Evolutionary conservation across 352 stramenopile species (phyloP).

Genomic region (Elongisporangium undulatum): DNA sequence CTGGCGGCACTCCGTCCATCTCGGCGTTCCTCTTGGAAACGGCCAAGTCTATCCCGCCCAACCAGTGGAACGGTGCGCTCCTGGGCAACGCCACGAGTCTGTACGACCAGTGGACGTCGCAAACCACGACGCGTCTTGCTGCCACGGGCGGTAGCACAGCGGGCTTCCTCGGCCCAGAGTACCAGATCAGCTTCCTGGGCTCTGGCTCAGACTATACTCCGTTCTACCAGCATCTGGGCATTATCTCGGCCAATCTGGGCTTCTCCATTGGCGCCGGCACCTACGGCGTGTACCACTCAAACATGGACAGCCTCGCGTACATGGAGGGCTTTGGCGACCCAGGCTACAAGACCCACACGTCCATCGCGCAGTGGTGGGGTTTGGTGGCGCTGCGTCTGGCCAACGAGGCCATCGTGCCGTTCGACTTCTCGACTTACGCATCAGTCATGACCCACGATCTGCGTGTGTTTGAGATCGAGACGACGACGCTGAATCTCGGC

Average conservation of each 20-base stretch:
- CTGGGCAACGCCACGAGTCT: conserved; percentile 18
- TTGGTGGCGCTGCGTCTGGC: conserved; percentile 47
- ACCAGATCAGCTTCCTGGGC: conserved; percentile 41
- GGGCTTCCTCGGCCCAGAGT: conserved; percentile 29
- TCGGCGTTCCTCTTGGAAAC: conserved; percentile 48
- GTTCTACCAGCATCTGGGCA: conserved; percentile 78
- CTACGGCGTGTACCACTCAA: conserved; percentile 80
- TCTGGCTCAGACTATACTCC: conserved; percentile 62
- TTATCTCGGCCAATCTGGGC: conserved; percentile 65
- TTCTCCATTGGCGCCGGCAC: conserved; percentile 23
- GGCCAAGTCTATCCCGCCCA: conserved; percentile 46
- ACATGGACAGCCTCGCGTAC: conserved; percentile 81
- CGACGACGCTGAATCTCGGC: conserved; percentile 8
- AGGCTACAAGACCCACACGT: conserved; percentile 36
- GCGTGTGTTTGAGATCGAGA: conserved; percentile 6
- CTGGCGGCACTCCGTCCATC: conserved; percentile 64
- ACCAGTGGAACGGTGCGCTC: conserved; percentile 25
- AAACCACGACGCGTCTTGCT: conserved; percentile 19
- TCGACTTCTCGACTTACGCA: conserved; percentile 55
- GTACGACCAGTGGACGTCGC: conserved; percentile 30
- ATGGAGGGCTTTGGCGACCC: conserved; percentile 52
- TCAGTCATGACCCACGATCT: conserved; percentile 45
- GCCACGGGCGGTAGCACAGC: conserved; percentile 8
- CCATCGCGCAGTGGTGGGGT: conserved; percentile 42
- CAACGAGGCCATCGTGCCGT: conserved; percentile 36